Base-by-base conservation (phyloP, 371 early-diverging fungal genomes). In the Sporodiniella umbellata region DNA sequence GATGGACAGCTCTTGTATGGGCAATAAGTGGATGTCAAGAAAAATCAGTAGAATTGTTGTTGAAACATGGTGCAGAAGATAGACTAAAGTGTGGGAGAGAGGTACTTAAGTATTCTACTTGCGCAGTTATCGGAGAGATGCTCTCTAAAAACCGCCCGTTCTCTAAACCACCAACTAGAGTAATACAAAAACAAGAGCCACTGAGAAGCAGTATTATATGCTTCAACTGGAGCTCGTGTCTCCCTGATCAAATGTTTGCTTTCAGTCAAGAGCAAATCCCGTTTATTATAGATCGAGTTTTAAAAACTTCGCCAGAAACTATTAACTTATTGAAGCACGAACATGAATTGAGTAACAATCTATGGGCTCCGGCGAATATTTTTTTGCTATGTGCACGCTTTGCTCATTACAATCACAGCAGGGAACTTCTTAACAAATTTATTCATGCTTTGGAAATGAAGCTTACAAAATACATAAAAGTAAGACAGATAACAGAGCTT, bases 1-100 rank as follows among this genome's bases (percentile, higher is more conserved):
- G 96, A 15, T 96, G 96, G 96, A 90, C 94, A 19, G 87, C 94
- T 18, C 75, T 95, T 33, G 79, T 93, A 70, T 96, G 96, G 96
- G 94, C 94, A 3, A 81, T 85, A 43, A 81, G 84, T 47, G 90
- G 88, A 64, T 73, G 84, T 44, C 84, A 90, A 65, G 71, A 74
- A 22, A 66, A 68, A 11, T 67, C 82, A 35, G 87, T 88, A 24
- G 66, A 75, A 42, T 40, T 86, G 21, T 71, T 95, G 17, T 53
- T 95, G 24, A 80, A 81, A 17, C 52, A 73, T 46, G 92, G 92
- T 2, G 95, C 94, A 15, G 68, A 79, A 5, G 58, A 83, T 8
- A 72, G 69, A 43, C 86, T 89, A 0, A 61, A 71, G 22, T 66
- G 73, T 17, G 93, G 93, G 1, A 79, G 81, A 37, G 81, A 89